These are phyloP conservation scores for Actinomortierella wolfii DNA, from an alignment of 371 early-diverging fungal genomes.

Conservation along the genomic window DNA sequence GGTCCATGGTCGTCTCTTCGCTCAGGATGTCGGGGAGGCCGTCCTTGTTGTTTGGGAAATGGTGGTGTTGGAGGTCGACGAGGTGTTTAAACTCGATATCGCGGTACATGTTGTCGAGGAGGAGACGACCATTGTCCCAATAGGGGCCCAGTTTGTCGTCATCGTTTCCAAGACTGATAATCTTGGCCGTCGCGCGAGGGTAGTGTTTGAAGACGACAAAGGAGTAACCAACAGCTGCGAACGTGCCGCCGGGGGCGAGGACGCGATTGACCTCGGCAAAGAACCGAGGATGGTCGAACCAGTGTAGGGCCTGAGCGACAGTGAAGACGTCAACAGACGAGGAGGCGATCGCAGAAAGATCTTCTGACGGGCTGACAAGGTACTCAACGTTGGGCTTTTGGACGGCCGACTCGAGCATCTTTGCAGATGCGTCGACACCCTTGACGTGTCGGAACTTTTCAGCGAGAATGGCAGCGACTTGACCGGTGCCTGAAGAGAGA, in stretches of 20 bases:
- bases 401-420: slow-evolving; percentile 54
- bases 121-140: slow-evolving; percentile 34
- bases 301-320: slow-evolving; percentile 66
- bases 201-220: slow-evolving; percentile 51
- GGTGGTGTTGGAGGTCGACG: slow-evolving; percentile 44
- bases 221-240: slow-evolving; percentile 68
- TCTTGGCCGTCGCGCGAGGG: slow-evolving; percentile 43
- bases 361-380: slow-evolving; percentile 52
- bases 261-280: slow-evolving; percentile 66
- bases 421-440: slow-evolving; percentile 56
- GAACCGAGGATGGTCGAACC: slow-evolving; percentile 66
- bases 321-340: slow-evolving; percentile 61
- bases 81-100: slow-evolving; percentile 44
- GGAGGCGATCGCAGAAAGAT: slow-evolving; percentile 36
- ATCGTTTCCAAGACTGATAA: slow-evolving; percentile 35
- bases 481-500: slow-evolving; percentile 48
- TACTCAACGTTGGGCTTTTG: slow-evolving; percentile 56
- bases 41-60: slow-evolving; percentile 25
- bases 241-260: slow-evolving; percentile 68
- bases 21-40: slow-evolving; percentile 36
- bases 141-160: slow-evolving; percentile 47
- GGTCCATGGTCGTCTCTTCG: slow-evolving; percentile 44
- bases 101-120: slow-evolving; percentile 49
- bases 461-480: slow-evolving; percentile 53
- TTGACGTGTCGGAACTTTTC: slow-evolving; percentile 52